Evolutionary conservation across 495 filamentous ascomycete species (phyloP), one percentile per base, ranked within the genome.

Genomic region (Aspergillus steynii): DNA sequence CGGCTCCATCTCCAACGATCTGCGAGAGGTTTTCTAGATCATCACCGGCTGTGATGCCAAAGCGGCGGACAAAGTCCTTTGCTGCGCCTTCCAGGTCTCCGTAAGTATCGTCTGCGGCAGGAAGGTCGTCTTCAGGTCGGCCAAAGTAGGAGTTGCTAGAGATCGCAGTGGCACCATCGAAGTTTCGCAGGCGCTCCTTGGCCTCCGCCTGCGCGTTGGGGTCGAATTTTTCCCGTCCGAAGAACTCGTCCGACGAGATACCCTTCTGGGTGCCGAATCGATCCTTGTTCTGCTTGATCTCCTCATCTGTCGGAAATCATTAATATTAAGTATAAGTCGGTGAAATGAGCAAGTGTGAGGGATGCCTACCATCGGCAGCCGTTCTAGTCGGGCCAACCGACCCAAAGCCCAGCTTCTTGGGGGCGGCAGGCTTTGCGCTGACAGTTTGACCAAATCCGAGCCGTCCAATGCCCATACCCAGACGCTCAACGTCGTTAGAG

Each of bases 221-320:
- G 65, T 99, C 92, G 70, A 89, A 98, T 53, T 83, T 76, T 29
- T 91, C 90, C 67, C 93, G 94, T 60, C 93, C 92, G 71, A 99
- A 99, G 80, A 96, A 97, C 67, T 99, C 95, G 75, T 99, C 95
- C 3, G 92, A 96, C 1, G 93, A 97, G 65, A 99, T 99, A 72
- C 90, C 90, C 81, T 97, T 98, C 77, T 99, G 95, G 55, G 72
- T 75, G 58, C 93, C 95, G 64, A 99, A 99, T 70, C 70, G 67
- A 10, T 62, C 50, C 65, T 62, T 74, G 50, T 69, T 65, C 55
- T 79, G 69, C 31, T 62, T 64, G 15, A 81, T 60, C 59, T 81
- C 78, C 53, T 76, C 77, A 7, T 79, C 77, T 80, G 27, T 2
- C 0, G 15, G 45, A 27, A 31, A 37, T 56, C 1, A 26, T 42